Evolutionary conservation across 805 yeast genomes (phyloP).

Genomic region (Wickerhamiella galacta): DNA sequence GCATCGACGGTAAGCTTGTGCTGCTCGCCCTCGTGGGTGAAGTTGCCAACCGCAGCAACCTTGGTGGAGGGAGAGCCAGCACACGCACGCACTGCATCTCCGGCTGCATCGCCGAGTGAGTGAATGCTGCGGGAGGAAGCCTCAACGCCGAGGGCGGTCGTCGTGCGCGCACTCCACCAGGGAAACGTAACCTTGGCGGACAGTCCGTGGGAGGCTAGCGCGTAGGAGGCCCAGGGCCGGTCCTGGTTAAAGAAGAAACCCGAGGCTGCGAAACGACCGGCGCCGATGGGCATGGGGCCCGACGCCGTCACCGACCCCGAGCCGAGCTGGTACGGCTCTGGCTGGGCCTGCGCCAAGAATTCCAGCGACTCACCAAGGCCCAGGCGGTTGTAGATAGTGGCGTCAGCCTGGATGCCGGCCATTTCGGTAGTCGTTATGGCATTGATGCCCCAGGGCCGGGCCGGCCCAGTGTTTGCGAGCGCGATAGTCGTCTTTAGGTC

Average conservation of each 20-base stretch:
- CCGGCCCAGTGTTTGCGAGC: slow-evolving; percentile 8
- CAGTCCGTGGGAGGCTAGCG: slow-evolving; percentile 32
- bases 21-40: slow-evolving; percentile 10
- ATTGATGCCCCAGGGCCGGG: slow-evolving; percentile 6
- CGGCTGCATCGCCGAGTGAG: slow-evolving; percentile 32
- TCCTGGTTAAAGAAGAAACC: slow-evolving; percentile 35
- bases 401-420: slow-evolving; percentile 7
- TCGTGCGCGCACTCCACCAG: slow-evolving; percentile 1
- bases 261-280: slow-evolving; percentile 7
- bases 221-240: slow-evolving; percentile 38
- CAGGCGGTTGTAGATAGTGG: slow-evolving; percentile 9
- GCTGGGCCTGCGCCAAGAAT: slow-evolving; percentile 9
- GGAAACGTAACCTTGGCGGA: slow-evolving; percentile 26
- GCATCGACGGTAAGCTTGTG: slow-evolving; percentile 20
- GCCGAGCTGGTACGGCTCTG: slow-evolving; percentile 11
- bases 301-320: slow-evolving; percentile 11
- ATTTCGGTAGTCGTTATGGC: slow-evolving; percentile 8
- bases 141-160: slow-evolving; percentile 35
- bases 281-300: slow-evolving; percentile 13
- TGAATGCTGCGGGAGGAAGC: slow-evolving; percentile 39
- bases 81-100: slow-evolving; percentile 41
- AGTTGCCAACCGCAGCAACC: slow-evolving; percentile 30
- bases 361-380: slow-evolving; percentile 14
- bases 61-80: slow-evolving; percentile 47
- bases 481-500: slow-evolving; percentile 7